A percentile compares a stretch with the other conserved stretches of the same genome.
Evolutionary conservation across 306 rosid species (phyloP).

Genomic region (Hylodesmum podocarpum): DNA sequence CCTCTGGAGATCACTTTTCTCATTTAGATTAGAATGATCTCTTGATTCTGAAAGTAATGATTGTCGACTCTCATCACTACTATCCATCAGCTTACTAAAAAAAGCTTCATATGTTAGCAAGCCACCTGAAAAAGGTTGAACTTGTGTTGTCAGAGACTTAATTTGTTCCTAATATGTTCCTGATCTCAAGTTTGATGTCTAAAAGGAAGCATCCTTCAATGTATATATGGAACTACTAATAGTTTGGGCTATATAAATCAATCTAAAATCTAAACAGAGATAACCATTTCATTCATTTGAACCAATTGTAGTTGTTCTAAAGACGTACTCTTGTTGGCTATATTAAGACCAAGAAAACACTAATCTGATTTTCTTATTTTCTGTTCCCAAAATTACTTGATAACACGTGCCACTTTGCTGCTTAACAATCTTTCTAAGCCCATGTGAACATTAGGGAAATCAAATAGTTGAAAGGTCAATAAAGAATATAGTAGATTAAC

Average conservation of each 20-base stretch:
- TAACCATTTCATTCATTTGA: not conserved
- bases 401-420: not conserved
- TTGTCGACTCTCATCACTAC: slow-evolving; percentile 46
- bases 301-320: not conserved
- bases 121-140: slow-evolving; percentile 23
- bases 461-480: not conserved
- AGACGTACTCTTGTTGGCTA: not conserved
- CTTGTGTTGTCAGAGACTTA: not conserved
- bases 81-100: slow-evolving; percentile 48
- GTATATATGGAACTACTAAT: not conserved
- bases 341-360: not conserved
- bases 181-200: not conserved
- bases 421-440: not conserved
- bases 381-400: not conserved
- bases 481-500: not conserved
- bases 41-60: slow-evolving; percentile 49
- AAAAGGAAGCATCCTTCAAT: not conserved
- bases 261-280: slow-evolving; percentile 3
- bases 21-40: slow-evolving; percentile 36
- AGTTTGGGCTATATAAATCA: not conserved
- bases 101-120: slow-evolving; percentile 12
- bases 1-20: slow-evolving; percentile 51
- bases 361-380: not conserved
- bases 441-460: not conserved
- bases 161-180: not conserved